These are phyloP conservation scores for Diplodia seriata DNA, from an alignment of 2,329 filamentous ascomycete genomes.

Conservation along the genomic window DNA sequence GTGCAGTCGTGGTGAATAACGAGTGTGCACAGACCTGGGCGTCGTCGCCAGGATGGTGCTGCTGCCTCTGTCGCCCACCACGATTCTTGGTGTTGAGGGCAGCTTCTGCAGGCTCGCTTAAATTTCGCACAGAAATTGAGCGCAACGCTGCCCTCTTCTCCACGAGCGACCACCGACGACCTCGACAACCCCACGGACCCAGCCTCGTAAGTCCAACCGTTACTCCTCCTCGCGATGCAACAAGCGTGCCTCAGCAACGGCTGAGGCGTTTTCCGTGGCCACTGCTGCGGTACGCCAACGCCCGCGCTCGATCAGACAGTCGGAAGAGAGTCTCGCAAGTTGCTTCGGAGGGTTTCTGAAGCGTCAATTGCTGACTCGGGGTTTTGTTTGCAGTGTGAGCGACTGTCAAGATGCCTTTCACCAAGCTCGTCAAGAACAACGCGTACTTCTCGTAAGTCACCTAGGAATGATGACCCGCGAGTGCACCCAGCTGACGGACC, in stretches of 20 bases:
- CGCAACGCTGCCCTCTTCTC: conserved; percentile 8
- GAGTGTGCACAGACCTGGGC: neutral
- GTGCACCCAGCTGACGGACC: conserved; percentile 37
- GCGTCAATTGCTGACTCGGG: conserved; percentile 99
- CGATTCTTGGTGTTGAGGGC: conserved; percentile 26
- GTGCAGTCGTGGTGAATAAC: neutral
- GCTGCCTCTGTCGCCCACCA: conserved; percentile 22
- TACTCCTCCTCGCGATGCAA: conserved; percentile 15
- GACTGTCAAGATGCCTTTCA: conserved; percentile 34
- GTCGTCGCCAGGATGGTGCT: neutral
- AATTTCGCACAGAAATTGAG: conserved; percentile 32
- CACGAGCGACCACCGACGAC: conserved; percentile 33
- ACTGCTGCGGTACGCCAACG: conserved; percentile 6
- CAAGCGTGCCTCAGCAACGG: conserved; percentile 21
- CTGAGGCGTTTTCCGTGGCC: conserved; percentile 23
- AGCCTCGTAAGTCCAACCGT: conserved; percentile 30
- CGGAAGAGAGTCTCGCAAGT: conserved; percentile 68
- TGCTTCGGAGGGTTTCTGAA: conserved; percentile 94
- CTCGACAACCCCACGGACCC: conserved; percentile 27
- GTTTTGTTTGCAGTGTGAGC: conserved; percentile 65
- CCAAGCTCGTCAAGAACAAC: conserved; percentile 94
- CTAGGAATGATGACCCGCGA: conserved; percentile 19
- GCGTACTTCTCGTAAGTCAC: conserved; percentile 93
- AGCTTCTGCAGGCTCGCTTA: conserved; percentile 31
- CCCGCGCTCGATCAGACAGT: conserved; percentile 11